Evolutionary conservation across 2,329 filamentous ascomycete genomes (phyloP).

Genomic region (Gnomoniopsis smithogilvyi): DNA sequence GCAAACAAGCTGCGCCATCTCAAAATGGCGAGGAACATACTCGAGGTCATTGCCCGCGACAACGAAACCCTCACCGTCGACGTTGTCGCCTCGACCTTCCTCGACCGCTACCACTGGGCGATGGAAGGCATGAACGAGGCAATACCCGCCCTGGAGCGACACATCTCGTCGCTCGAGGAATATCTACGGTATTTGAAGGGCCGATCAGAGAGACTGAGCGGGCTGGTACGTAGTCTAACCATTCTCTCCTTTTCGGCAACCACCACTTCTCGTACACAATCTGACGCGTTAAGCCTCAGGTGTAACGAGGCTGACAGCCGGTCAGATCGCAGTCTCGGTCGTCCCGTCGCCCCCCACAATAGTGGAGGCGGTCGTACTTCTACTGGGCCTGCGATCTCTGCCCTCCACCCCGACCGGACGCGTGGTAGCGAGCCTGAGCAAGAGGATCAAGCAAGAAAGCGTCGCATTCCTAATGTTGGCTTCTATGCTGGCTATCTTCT

Average conservation of each 20-base stretch:
- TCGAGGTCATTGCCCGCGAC: constrained; percentile 19
- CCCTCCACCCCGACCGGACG: background rate
- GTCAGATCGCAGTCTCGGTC: constrained; percentile 23
- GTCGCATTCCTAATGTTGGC: constrained; percentile 25
- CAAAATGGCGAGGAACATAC: constrained; percentile 19
- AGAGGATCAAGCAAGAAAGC: constrained; percentile 19
- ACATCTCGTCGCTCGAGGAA: constrained; percentile 22
- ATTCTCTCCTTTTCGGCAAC: constrained; percentile 4
- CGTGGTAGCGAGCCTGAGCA: background rate
- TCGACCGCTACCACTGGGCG: constrained; percentile 15
- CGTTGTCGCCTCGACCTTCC: constrained; percentile 3
- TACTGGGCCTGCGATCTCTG: background rate
- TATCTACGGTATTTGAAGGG: constrained; percentile 24
- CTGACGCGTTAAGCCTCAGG: constrained; percentile 11
- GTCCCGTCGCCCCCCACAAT: constrained; percentile 22
- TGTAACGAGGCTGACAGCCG: constrained; percentile 13
- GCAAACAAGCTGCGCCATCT: constrained; percentile 24
- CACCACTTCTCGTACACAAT: background rate
- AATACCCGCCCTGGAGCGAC: constrained; percentile 22
- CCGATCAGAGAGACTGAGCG: constrained; percentile 23
- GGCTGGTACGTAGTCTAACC: constrained; percentile 21
- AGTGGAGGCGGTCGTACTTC: constrained; percentile 18
- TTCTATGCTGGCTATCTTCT: constrained; percentile 26
- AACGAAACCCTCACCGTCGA: constrained; percentile 10
- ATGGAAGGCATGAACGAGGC: constrained; percentile 21